Evolutionary conservation across 441 rosid genomes (phyloP), one percentile per base, ranked within the genome.

Genomic region (Syzygium syzygioides): DNA sequence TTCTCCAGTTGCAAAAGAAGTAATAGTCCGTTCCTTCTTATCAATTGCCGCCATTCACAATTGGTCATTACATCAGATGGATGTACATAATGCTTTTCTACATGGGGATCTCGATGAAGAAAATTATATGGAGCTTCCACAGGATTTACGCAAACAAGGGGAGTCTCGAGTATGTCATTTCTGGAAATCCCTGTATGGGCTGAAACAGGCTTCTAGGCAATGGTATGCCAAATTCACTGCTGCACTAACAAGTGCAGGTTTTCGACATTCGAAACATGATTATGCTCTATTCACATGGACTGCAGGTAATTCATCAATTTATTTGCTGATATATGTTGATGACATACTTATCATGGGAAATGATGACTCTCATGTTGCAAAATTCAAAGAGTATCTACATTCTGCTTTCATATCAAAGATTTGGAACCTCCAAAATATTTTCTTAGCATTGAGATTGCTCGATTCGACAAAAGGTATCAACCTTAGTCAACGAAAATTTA

Each of bases 121-220:
- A 26, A 60, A 12, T 60, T 60, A 28, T 26, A 60, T 60, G 66
- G 7, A 25, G 7, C 26, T 26, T 59, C 64, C 2, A 11, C 30
- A 25, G 28, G 64, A 7, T 25, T 59, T 59, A 5, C 15, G 2
- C 0, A 26, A 1, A 59, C 15, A 59, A 12, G 2, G 64, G 28
- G 0, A 11, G 7, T 59, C 15, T 5, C 0, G 12, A 1, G 30
- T 26, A 26, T 59, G 64, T 59, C 2, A 1, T 59, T 1, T 60
- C 0, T 7, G 4, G 13, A 60, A 60, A 60, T 60, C 66, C 4
- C n/a, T 60, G 1, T 60, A 28, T 60, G 66, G 2, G 25, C 17
- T 60, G 2, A 60, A 60, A 28, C 18, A 60, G 11, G 32, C 18
- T 1, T 60, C 32, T 26, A 60, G 4, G 32, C 32, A 60, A 60